Evolutionary conservation across 2,329 filamentous ascomycete genomes (phyloP).

Genomic region (Colletotrichum tabaci): DNA sequence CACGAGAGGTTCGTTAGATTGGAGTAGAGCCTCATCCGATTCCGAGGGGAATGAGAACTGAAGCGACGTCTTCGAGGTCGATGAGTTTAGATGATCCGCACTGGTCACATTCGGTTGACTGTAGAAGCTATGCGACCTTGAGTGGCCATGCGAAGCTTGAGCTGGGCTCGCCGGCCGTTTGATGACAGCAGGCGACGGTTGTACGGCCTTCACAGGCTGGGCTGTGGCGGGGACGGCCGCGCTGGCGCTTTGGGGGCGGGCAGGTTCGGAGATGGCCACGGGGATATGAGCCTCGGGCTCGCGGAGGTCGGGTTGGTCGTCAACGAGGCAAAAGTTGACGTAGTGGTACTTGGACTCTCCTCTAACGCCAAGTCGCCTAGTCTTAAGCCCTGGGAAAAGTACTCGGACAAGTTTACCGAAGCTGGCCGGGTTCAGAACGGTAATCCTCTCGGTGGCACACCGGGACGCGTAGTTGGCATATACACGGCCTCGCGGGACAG

Average conservation of each 20-base stretch:
- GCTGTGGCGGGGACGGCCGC: conserved; percentile 53
- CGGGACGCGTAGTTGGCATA: conserved; percentile 96
- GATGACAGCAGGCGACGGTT: conserved; percentile 50
- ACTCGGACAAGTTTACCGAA: conserved; percentile 98
- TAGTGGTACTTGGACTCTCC: conserved; percentile 99
- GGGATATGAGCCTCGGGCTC: conserved; percentile 63
- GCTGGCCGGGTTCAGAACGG: conserved; percentile 94
- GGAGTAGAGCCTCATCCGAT: conserved; percentile 65
- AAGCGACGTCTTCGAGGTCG: conserved; percentile 70
- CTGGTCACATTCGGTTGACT: conserved; percentile 70
- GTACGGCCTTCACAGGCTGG: conserved; percentile 42
- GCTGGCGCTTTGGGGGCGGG: conserved; percentile 66
- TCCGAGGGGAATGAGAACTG: conserved; percentile 74
- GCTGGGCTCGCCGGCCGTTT: conserved; percentile 41
- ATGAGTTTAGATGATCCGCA: conserved; percentile 72
- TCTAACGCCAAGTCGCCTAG: conserved; percentile 89
- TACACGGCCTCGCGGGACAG: conserved; percentile 91
- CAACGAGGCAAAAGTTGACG: conserved; percentile 74
- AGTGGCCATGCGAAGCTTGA: conserved; percentile 45
- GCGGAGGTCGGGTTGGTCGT: conserved; percentile 67
- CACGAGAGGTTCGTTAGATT: conserved; percentile 79
- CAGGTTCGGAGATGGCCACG: conserved; percentile 64
- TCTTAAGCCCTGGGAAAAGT: conserved; percentile 95
- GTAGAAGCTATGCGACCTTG: conserved; percentile 68
- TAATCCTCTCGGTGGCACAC: conserved; percentile 93